Base-by-base conservation (phyloP, 2,329 filamentous ascomycete genomes). In the Sporothrix inflata region DNA sequence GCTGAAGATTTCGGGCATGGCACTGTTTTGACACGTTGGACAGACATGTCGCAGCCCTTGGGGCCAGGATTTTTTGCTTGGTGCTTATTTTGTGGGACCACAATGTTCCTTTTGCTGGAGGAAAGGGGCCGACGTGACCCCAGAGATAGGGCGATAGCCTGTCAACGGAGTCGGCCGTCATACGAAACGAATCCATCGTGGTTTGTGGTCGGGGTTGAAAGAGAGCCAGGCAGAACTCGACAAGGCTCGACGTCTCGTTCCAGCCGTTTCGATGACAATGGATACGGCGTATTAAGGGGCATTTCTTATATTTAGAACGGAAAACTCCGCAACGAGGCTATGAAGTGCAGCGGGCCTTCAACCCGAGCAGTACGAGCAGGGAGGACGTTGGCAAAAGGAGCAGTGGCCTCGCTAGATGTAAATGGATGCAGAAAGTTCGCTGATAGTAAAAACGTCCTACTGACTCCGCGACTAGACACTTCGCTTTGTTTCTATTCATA, bases 21-120 rank as follows among this genome's bases (percentile, higher is more conserved):
- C 49, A 53, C 27, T 57, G 55, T 19, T 60, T 12, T 21, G 12
- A 12, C 51, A 53, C 9, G 21, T 27, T 53, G 51, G 51, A 24
- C 30, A 12, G 55, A 61, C 34, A 38, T 27, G 19, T 40, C 53
- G 53, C 53, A 57, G 53, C 53, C 27, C 53, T 57, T 34, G 14
- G 16, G 16, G 14, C 14, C 27, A 34, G 27, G 53, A 14, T 34
- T 5, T 34, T 27, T 57, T 34, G 49, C 21, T 57, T 34, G 53
- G 51, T 57, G 53, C 53, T 57, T 34, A 57, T 57, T 57, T 57
- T 57, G 53, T 34, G 53, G 53, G 53, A 57, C 53, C 27, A 3
- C 27, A 34, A 57, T 19, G 14, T 53, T 53, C 24, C 51, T 12
- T 55, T 55, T 51, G 19, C 42, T 47, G 24, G 21, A 55, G 53